A percentile compares a stretch with the other conserved stretches of the same genome.
Conservation (phyloP, 345 rosid species). For the Reutealis trisperma region DNA sequence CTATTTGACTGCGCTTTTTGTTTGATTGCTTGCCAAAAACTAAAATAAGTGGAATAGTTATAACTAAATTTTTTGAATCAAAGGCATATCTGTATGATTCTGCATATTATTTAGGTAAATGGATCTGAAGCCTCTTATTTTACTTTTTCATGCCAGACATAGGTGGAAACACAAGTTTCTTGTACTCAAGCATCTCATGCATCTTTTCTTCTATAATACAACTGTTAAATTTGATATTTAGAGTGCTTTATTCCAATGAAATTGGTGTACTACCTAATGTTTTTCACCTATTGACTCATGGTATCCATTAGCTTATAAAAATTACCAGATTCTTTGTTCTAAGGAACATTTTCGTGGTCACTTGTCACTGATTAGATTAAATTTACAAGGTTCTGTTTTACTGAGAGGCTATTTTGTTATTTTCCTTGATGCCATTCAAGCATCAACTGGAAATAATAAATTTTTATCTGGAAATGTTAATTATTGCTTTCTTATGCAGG, state of each 20-base stretch:
- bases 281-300: neutral
- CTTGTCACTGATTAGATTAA: no score
- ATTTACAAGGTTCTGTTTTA: neutral
- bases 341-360: neutral
- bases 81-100: neutral
- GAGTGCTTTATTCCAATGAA: neutral
- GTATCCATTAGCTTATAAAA: neutral
- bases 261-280: neutral
- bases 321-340: neutral
- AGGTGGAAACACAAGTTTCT: neutral
- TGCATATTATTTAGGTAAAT: neutral
- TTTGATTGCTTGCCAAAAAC: neutral
- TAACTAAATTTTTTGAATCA: neutral
- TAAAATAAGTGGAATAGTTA: neutral
- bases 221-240: conserved; percentile 7
- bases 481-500: conserved; percentile 40
- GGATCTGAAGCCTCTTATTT: neutral
- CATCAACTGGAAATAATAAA: neutral
- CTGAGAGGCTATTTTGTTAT: neutral
- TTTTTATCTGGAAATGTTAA: conserved; percentile 4
- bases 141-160: neutral
- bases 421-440: neutral
- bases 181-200: neutral
- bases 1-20: neutral
- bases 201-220: neutral